These are phyloP conservation scores for Eucalyptus cloeziana DNA, from an alignment of 345 rosid genomes.

Conservation along the genomic window DNA sequence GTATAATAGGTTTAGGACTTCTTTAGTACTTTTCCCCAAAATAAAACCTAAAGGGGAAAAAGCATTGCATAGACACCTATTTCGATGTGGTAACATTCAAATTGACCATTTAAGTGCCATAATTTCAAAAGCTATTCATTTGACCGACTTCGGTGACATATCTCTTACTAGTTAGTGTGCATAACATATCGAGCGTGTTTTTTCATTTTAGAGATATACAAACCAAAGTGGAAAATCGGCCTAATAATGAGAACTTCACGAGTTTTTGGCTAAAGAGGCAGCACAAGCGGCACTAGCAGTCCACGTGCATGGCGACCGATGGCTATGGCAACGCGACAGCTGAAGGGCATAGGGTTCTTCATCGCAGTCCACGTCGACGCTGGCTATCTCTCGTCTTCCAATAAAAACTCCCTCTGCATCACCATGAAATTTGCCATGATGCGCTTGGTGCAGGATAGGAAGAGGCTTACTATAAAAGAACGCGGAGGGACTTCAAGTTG, in stretches of 20 bases:
- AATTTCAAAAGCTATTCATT: too few species aligned
- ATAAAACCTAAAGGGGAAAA: rapidly evolving
- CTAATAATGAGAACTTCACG: not conserved
- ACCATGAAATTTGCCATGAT: not conserved
- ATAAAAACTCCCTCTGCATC: not conserved
- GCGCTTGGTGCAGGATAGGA: not conserved
- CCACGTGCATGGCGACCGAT: not conserved
- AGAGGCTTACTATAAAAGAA: too few species aligned
- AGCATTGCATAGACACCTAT: not conserved
- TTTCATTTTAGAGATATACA: too few species aligned
- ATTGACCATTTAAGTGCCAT: too few species aligned
- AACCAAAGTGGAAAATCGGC: rapidly evolving
- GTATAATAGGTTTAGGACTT: rapidly evolving
- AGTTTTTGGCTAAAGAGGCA: not conserved
- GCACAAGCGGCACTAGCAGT: not conserved
- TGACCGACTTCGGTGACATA: rapidly evolving
- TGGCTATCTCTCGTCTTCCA: not conserved
- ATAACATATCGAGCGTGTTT: too few species aligned
- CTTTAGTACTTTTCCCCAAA: too few species aligned
- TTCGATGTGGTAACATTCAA: not conserved
- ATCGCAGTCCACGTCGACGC: not conserved
- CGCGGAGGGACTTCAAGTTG: rapidly evolving
- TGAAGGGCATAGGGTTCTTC: too few species aligned
- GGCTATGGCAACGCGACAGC: not conserved
- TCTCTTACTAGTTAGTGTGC: not conserved